These are phyloP conservation scores for Coprinopsis marcescibilis DNA, from an alignment of 768 basidiomycete genomes.

Conservation along the genomic window DNA sequence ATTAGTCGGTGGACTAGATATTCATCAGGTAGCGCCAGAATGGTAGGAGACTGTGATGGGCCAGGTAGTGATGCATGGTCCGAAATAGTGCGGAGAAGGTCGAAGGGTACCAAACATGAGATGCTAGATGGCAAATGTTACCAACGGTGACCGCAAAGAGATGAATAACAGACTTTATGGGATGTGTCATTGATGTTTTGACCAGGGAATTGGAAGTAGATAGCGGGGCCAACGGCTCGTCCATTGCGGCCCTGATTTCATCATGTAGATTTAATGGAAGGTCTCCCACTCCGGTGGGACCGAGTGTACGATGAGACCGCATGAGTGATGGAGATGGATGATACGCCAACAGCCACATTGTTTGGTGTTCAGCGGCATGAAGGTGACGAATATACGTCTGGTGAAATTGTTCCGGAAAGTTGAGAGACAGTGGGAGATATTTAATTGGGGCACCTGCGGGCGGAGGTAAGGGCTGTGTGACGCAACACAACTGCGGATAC, in stretches of 20 bases:
- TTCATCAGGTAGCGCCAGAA: constrained; percentile 38
- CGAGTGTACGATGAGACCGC: constrained; percentile 21
- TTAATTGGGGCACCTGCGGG: constrained; percentile 44
- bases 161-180: constrained; percentile 63
- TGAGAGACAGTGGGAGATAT: constrained; percentile 61
- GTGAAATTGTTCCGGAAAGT: constrained; percentile 51
- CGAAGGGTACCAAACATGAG: constrained; percentile 56
- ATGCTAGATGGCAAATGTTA: constrained; percentile 34
- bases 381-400: constrained; percentile 50
- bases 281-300: constrained; percentile 22
- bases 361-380: constrained; percentile 21
- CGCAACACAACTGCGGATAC: constrained; percentile 4
- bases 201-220: constrained; percentile 19
- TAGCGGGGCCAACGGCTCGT: constrained; percentile 29
- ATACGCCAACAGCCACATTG: constrained; percentile 15
- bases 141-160: constrained; percentile 20
- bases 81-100: constrained; percentile 49
- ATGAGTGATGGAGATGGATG: constrained; percentile 9
- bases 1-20: constrained; percentile 22
- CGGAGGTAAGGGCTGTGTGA: constrained; percentile 1
- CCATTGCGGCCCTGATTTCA: constrained; percentile 50
- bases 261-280: constrained; percentile 30
- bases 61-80: constrained; percentile 34
- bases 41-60: constrained; percentile 31
- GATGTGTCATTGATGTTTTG: constrained; percentile 77